Conservation (phyloP, 345 rosid species). For the Camelina laxa region DNA sequence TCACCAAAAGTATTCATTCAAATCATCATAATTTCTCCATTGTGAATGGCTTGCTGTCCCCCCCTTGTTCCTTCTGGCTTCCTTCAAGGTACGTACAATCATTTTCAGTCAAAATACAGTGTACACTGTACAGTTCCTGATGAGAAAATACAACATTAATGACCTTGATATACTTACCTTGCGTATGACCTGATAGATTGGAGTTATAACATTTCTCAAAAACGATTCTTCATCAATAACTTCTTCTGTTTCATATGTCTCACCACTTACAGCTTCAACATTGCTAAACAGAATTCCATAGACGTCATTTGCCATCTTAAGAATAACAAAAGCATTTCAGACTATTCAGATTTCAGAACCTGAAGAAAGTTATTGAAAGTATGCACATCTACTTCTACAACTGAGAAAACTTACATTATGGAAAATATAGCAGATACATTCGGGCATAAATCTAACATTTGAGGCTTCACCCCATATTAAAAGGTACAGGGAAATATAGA, state of each 20-base stretch:
- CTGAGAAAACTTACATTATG: slow-evolving; percentile 79
- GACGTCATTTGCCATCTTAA: slow-evolving; percentile 82
- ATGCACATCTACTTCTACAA: slow-evolving; percentile 54
- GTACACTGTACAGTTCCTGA: slow-evolving; percentile 12
- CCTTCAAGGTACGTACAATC: slow-evolving; percentile 59
- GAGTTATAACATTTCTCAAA: slow-evolving; percentile 73
- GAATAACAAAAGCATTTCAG: slow-evolving; percentile 19
- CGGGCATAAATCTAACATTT: slow-evolving; percentile 97
- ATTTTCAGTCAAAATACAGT: slow-evolving; percentile 27
- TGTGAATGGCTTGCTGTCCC: slow-evolving; percentile 93
- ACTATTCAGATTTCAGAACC: neutral
- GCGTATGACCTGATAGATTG: slow-evolving; percentile 74
- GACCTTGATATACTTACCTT: slow-evolving; percentile 52
- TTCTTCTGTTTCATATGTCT: slow-evolving; percentile 49
- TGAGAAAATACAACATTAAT: neutral
- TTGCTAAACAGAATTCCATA: slow-evolving; percentile 59
- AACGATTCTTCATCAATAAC: slow-evolving; percentile 75
- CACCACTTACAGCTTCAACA: slow-evolving; percentile 66
- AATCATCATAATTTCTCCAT: slow-evolving; percentile 98
- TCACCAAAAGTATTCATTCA: slow-evolving; percentile 98
- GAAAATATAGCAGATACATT: slow-evolving; percentile 95
- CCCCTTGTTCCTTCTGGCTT: slow-evolving; percentile 72
- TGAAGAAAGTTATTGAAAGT: slow-evolving; percentile 42
- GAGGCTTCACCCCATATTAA: slow-evolving; percentile 99
- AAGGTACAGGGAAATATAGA: slow-evolving; percentile 84